Conservation (phyloP, 2,329 filamentous ascomycete genomes). For the Epichloe gansuensis region DNA sequence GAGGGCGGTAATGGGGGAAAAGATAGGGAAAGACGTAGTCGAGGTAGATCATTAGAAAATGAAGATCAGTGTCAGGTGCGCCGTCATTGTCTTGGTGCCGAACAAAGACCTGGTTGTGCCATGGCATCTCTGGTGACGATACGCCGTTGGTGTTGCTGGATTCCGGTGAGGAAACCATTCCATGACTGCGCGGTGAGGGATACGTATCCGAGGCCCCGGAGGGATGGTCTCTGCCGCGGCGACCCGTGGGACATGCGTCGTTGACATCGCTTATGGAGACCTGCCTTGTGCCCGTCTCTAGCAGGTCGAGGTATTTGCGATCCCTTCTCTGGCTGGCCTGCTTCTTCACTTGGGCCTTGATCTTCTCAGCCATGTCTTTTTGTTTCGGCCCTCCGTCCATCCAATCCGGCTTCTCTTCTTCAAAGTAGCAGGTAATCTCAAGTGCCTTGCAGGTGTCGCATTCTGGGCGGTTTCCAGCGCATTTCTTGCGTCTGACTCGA, state of each 20-base stretch:
- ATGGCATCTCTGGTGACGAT: conserved; percentile 21
- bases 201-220: conserved; percentile 18
- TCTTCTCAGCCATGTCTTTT: conserved; percentile 34
- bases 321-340: conserved; percentile 38
- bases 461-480: conserved; percentile 38
- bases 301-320: conserved; percentile 32
- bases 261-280: conserved; percentile 12
- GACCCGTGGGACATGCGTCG: conserved; percentile 6
- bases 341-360: conserved; percentile 46
- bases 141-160: conserved; percentile 18
- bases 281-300: conserved; percentile 21
- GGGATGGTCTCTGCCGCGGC: conserved; percentile 5
- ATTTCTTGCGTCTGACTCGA: conserved; percentile 48
- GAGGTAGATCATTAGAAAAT: conserved; percentile 44
- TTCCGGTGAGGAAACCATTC: conserved; percentile 15
- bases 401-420: conserved; percentile 40
- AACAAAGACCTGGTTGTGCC: conserved; percentile 18
- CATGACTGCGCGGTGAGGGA: conserved; percentile 11
- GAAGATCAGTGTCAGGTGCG: conserved; percentile 19
- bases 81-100: conserved; percentile 11
- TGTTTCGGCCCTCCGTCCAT: conserved; percentile 41
- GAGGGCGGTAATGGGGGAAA: conserved; percentile 49
- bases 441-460: conserved; percentile 39
- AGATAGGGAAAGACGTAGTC: conserved; percentile 50
- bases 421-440: conserved; percentile 43